Evolutionary conservation across 2,329 filamentous ascomycete species (phyloP).

Genomic region (Colletotrichum agaves): DNA sequence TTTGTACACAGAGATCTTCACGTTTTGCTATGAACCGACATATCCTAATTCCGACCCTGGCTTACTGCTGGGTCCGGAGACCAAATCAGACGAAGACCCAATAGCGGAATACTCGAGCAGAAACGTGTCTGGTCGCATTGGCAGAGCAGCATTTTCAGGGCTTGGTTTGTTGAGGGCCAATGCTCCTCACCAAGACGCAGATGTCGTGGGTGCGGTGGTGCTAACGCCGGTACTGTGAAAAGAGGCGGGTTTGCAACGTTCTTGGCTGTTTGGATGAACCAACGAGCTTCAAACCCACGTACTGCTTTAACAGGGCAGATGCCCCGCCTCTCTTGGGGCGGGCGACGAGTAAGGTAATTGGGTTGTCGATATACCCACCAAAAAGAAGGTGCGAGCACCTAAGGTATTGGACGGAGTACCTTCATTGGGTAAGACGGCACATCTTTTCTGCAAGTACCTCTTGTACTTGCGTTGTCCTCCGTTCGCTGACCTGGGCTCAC

Average conservation of each 20-base stretch:
- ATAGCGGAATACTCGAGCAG: constrained; percentile 23
- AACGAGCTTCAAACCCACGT: constrained; percentile 18
- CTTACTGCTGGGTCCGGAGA: constrained; percentile 9
- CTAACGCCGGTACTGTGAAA: constrained; percentile 26
- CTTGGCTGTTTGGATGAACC: constrained; percentile 12
- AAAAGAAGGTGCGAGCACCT: constrained; percentile 27
- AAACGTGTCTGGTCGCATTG: constrained; percentile 31
- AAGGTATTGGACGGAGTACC: constrained; percentile 13
- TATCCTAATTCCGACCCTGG: neutral
- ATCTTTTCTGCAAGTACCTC: constrained; percentile 14
- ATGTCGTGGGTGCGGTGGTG: constrained; percentile 20
- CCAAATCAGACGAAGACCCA: constrained; percentile 23
- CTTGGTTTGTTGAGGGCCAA: constrained; percentile 33
- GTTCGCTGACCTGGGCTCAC: constrained; percentile 5
- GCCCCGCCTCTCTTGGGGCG: constrained; percentile 16
- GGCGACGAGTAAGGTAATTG: constrained; percentile 5
- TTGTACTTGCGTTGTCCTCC: neutral
- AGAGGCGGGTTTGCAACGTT: constrained; percentile 17
- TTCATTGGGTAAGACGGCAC: constrained; percentile 15
- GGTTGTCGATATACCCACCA: constrained; percentile 31
- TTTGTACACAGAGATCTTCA: constrained; percentile 1
- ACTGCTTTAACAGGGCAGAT: constrained; percentile 32
- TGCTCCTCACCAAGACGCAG: constrained; percentile 30
- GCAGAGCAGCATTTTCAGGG: constrained; percentile 30
- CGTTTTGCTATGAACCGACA: neutral